Conservation (phyloP, 1,284 basidiomycete genomes). For the Bondarzewia mesenterica region DNA sequence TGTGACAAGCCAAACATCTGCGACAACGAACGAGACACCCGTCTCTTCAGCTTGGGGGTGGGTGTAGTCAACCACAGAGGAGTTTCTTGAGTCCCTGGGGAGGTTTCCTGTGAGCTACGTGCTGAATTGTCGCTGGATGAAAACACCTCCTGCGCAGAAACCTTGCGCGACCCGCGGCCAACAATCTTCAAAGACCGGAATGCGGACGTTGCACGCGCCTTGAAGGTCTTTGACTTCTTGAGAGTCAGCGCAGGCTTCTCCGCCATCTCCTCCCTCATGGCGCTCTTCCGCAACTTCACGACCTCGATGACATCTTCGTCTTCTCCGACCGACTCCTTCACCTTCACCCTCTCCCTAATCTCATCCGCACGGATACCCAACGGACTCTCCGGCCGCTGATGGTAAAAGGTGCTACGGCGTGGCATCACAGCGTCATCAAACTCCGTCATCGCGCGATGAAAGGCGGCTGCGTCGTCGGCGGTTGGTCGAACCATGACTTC, state of each 20-base stretch:
- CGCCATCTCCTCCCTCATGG: conserved; percentile 21
- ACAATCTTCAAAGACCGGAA: conserved; percentile 55
- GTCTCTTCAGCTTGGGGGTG: conserved; percentile 2
- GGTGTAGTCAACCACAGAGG: not conserved
- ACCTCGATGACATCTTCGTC: conserved; percentile 57
- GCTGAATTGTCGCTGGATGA: not conserved
- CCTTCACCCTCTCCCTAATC: conserved; percentile 18
- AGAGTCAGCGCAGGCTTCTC: conserved; percentile 10
- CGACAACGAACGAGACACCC: conserved; percentile 5
- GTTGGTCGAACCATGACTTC: conserved; percentile 16
- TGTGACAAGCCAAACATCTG: conserved; percentile 7
- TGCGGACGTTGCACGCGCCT: conserved; percentile 49
- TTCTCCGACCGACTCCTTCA: conserved; percentile 18
- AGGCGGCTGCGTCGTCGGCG: conserved; percentile 24
- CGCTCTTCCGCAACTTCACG: conserved; percentile 48
- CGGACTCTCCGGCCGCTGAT: not conserved
- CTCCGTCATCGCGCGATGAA: conserved; percentile 19
- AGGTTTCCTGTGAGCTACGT: not conserved
- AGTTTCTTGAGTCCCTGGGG: not conserved
- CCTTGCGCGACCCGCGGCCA: conserved; percentile 25
- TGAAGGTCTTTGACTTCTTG: conserved; percentile 44
- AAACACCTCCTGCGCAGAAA: conserved; percentile 4
- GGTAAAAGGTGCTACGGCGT: conserved; percentile 10
- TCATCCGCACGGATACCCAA: conserved; percentile 5
- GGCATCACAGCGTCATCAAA: conserved; percentile 24